A percentile compares a stretch with the other conserved stretches of the same genome.
Evolutionary conservation across 306 rosid species (phyloP).

Genomic region (Cicer bijugum): DNA sequence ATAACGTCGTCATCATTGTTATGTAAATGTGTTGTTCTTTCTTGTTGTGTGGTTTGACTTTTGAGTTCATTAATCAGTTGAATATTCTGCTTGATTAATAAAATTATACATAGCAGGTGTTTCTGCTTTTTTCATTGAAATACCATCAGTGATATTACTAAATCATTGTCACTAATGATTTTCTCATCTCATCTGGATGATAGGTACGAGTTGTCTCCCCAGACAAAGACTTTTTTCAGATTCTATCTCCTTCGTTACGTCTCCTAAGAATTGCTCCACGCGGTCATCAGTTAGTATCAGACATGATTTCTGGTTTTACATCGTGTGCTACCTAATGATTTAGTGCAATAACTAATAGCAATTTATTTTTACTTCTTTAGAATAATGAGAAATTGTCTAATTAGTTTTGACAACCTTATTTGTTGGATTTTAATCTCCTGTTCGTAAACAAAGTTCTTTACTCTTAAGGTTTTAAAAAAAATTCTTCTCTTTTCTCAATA

Average conservation of each 20-base stretch:
- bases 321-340: conserved; percentile 24
- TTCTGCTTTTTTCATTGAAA: conserved; percentile 30
- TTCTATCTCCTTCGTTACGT: conserved; percentile 87
- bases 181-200: conserved; percentile 39
- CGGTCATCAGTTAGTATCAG: conserved; percentile 78
- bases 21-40: neutral
- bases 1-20: neutral
- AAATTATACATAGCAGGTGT: conserved; percentile 26
- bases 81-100: conserved; percentile 4
- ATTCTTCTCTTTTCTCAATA: conserved; percentile 43
- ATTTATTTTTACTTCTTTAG: conserved; percentile 16
- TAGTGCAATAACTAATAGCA: conserved; percentile 36
- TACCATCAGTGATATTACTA: conserved; percentile 35
- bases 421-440: conserved; percentile 8
- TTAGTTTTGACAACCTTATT: neutral
- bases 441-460: conserved; percentile 27
- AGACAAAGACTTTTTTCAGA: conserved; percentile 95
- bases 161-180: conserved; percentile 39
- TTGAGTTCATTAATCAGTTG: conserved; percentile 13
- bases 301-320: conserved; percentile 33
- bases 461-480: conserved; percentile 19
- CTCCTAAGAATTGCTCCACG: conserved; percentile 97
- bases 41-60: neutral
- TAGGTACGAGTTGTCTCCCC: conserved; percentile 99
- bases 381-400: conserved; percentile 24